A percentile compares a stretch with the other conserved stretches of the same genome.
These are phyloP conservation scores for Podaxis sp. DNA, from an alignment of 768 basidiomycete genomes.

Conservation along the genomic window DNA sequence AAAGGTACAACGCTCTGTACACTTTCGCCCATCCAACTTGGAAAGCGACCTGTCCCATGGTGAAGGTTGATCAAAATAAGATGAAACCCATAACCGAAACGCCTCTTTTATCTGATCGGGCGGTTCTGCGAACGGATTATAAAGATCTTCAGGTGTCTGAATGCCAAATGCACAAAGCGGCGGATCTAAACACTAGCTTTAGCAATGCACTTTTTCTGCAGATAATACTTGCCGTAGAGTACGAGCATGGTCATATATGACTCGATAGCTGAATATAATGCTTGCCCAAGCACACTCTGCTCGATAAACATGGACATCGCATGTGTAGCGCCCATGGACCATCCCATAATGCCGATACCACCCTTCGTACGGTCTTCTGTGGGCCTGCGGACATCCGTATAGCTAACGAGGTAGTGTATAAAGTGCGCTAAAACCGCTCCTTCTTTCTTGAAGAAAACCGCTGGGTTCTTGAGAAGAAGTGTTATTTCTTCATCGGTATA, in stretches of 20 bases:
- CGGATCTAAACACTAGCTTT: not conserved
- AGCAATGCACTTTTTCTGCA: not conserved
- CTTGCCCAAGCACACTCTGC: not conserved
- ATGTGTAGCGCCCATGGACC: conserved; percentile 2
- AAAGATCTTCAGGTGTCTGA: not conserved
- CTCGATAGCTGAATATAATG: not conserved
- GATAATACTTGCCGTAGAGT: not conserved
- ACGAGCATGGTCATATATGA: conserved; percentile 2
- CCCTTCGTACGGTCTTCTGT: not conserved
- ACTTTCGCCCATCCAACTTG: not conserved
- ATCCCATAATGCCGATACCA: conserved; percentile 1
- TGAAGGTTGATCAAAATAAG: not conserved
- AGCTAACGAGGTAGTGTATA: not conserved
- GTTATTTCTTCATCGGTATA: conserved; percentile 1
- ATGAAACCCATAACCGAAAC: not conserved
- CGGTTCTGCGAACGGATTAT: not conserved
- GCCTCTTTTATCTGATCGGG: not conserved
- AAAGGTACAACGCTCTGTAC: not conserved
- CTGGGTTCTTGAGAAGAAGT: not conserved
- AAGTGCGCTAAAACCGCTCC: not conserved
- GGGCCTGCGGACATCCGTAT: not conserved
- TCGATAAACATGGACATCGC: not conserved
- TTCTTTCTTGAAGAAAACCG: not conserved
- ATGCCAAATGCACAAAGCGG: not conserved
- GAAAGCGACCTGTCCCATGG: not conserved